Percentiles rank a stretch among this genome's conserved stretches.
These are phyloP conservation scores for Sechiopsis laciniata DNA, from an alignment of 306 rosid species.

Conservation along the genomic window DNA sequence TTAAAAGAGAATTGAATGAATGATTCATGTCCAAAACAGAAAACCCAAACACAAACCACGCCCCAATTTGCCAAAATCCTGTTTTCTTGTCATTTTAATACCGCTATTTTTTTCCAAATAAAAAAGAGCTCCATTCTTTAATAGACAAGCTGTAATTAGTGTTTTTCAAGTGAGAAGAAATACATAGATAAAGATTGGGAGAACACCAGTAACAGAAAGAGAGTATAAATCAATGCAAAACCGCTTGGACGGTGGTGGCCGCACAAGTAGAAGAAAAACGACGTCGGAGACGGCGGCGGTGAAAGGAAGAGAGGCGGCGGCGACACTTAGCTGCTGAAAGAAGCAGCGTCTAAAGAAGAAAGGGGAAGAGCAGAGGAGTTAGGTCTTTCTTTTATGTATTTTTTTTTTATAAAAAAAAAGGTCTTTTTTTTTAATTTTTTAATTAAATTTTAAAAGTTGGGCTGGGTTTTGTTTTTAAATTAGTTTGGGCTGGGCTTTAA, in stretches of 20 bases:
- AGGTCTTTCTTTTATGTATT: not conserved
- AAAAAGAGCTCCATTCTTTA: not conserved
- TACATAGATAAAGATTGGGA: not conserved
- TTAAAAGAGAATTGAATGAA: not conserved
- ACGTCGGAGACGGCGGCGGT: not conserved
- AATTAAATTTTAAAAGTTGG: not conserved
- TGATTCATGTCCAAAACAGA: not conserved
- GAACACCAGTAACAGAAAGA: not conserved
- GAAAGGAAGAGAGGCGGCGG: not conserved
- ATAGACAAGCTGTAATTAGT: not conserved
- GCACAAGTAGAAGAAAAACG: not conserved
- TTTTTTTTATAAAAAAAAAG: not conserved
- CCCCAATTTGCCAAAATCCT: not conserved
- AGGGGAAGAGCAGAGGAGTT: not conserved
- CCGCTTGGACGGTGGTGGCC: not conserved
- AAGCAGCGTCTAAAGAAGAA: not conserved
- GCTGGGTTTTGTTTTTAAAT: not conserved
- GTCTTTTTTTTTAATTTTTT: not conserved
- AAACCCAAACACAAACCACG: not conserved
- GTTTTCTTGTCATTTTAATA: not conserved
- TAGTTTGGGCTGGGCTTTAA: no score
- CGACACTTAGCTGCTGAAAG: not conserved
- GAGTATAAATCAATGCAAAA: not conserved
- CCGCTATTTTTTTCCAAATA: not conserved
- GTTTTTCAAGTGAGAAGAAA: not conserved